Conservation (phyloP, 2,329 filamentous ascomycete genomes). For the Nectriaceae sp. region DNA sequence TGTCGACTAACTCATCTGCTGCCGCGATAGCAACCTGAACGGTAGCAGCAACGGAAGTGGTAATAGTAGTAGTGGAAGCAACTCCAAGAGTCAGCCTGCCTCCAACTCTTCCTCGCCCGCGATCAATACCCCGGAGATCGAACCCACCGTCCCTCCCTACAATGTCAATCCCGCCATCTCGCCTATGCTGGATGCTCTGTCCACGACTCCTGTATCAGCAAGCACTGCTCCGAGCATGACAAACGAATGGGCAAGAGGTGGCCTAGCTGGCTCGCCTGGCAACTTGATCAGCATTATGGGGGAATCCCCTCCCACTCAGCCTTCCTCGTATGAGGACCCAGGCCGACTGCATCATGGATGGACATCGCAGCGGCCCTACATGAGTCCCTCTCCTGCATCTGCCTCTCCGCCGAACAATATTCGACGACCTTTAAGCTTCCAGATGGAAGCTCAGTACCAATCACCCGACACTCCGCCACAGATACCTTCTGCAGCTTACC, state of each 20-base stretch:
- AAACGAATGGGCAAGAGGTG: constrained; percentile 47
- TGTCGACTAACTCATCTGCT: constrained; percentile 14
- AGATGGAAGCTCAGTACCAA: constrained; percentile 50
- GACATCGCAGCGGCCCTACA: constrained; percentile 48
- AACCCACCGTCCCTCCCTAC: constrained; percentile 41
- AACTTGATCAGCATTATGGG: constrained; percentile 54
- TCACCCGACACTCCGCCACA: constrained; percentile 43
- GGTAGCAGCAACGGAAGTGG: constrained; percentile 35
- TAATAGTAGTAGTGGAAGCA: constrained; percentile 34
- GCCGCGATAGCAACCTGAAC: constrained; percentile 19
- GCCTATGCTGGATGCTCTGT: constrained; percentile 50
- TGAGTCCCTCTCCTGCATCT: constrained; percentile 47
- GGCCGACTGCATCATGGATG: constrained; percentile 44
- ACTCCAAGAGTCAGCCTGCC: constrained; percentile 37
- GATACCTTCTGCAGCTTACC: constrained; percentile 35
- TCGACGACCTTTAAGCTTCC: constrained; percentile 55
- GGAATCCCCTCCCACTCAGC: constrained; percentile 55
- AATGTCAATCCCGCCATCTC: constrained; percentile 47
- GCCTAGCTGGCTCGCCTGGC: constrained; percentile 52
- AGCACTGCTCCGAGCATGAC: constrained; percentile 49
- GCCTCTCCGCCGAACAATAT: constrained; percentile 38
- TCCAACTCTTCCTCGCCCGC: constrained; percentile 48
- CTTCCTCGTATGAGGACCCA: constrained; percentile 53
- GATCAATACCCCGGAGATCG: constrained; percentile 48
- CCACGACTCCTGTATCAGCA: constrained; percentile 50